Conservation (phyloP, 441 rosid species). For the Theobroma grandiflorum region DNA sequence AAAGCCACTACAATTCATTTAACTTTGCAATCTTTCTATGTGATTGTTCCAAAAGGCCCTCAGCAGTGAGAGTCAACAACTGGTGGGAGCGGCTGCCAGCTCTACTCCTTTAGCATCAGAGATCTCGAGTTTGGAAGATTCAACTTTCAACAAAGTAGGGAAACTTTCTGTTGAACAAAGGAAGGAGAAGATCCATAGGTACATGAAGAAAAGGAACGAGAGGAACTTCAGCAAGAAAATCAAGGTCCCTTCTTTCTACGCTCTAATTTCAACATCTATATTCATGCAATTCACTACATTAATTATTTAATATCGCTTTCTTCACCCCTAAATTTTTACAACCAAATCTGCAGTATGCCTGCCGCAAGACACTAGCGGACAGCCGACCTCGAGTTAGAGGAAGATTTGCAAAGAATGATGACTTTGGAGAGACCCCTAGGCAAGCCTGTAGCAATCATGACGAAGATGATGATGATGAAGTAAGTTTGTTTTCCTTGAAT, state of each 20-base stretch:
- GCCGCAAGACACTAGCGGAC: conserved; percentile 94
- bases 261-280: not conserved
- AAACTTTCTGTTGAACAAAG: conserved; percentile 86
- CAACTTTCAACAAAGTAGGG: conserved; percentile 71
- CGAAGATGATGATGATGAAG: conserved; percentile 75
- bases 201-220: conserved; percentile 93
- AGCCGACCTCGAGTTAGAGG: conserved; percentile 95
- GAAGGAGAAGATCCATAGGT: conserved; percentile 92
- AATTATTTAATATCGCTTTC: too few relatives aligned
- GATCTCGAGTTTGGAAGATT: conserved; percentile 79
- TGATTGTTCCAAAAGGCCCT: conserved; percentile 46
- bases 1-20: not conserved
- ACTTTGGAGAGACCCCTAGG: conserved; percentile 63
- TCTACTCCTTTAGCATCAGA: conserved; percentile 67
- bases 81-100: conserved; percentile 47
- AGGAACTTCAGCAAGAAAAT: conserved; percentile 98
- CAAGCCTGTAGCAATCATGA: conserved; percentile 56
- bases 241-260: conserved; percentile 52
- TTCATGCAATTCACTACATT: not conserved
- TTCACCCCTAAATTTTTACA: not conserved
- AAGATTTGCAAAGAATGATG: conserved; percentile 94
- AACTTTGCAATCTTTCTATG: not conserved
- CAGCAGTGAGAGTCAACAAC: conserved; percentile 54
- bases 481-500: conserved; percentile 27
- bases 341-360: conserved; percentile 73